Conservation (phyloP, 129 eudicot genomes). For the sunflower (Helianthus annuus) region HanXRQr2.0-SUNRISE NC_035444.2:19134353-19134852, state of each 20-base stretch:
- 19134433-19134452: too few species aligned
- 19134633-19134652: constrained; percentile 4
- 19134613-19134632: constrained; percentile 10
- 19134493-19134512: neutral
- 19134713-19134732: constrained; percentile 39
- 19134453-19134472: neutral
- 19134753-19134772: neutral
- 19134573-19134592: neutral
- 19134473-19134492: neutral
- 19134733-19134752: too few species aligned
- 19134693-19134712: constrained; percentile 56
- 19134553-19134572: neutral
- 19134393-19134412: too few species aligned
- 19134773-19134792: too few species aligned
- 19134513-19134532: neutral
- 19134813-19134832: constrained; percentile 80
- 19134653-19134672: constrained; percentile 37
- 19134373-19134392: too few species aligned
- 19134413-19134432: too few species aligned
- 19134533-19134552: neutral
- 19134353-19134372: too few species aligned
- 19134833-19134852: constrained; percentile 65
- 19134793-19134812: constrained; percentile 46
- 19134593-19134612: constrained; percentile 4
- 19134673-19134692: constrained; percentile 58